Evolutionary conservation across 73 alveolate genomes (phyloP), one percentile per base, ranked within the genome.

Genomic region (Uronychia setigera): DNA sequence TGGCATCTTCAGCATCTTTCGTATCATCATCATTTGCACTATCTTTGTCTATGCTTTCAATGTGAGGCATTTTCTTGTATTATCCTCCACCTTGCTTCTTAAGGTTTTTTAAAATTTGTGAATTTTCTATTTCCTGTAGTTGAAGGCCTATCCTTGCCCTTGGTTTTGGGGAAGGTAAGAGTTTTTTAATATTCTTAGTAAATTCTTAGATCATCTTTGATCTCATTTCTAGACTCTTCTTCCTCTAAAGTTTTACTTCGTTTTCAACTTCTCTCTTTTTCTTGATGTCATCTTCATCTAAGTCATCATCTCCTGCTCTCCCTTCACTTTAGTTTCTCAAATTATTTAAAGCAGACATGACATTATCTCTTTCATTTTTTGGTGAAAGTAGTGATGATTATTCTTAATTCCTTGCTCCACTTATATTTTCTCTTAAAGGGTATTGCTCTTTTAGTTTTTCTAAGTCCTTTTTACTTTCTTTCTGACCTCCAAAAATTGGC

Each of bases 21-120:
- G 5, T 5, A 25, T 9, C 82, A 11, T 46, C 67, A 11, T 46
- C 67, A 46, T 46, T 19, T 5, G 19, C 5, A 5, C 19, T 46
- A 19, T 19, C 19, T 19, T 46, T 46, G n/a, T 46, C 67, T 19
- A 19, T 46, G 67, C 5, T 19, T 19, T 46, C 67, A 11, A 19
- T 5, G 67, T 11, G 67, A 46, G n/a, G 67, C 67, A 46, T 19
- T 46, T 46, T 19, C 19, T 46, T 19, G n/a, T 46, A 46, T 46
- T n/a, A n/a, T n/a, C n/a, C 86, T 30, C 27, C 30, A 31, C 33
- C 11, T 34, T 84, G 83, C 81, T 85, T 76, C 81, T 81, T 85
- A 27, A 85, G 32, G 34, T 85, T 84, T 60, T 85, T 85, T 1
- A 85, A 76, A 5, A 85, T 46, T 19, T 5, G n/a, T 46, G 67